These are phyloP conservation scores for Phytophthora foliorum DNA, from an alignment of 352 stramenopile genomes.

Conservation along the genomic window DNA sequence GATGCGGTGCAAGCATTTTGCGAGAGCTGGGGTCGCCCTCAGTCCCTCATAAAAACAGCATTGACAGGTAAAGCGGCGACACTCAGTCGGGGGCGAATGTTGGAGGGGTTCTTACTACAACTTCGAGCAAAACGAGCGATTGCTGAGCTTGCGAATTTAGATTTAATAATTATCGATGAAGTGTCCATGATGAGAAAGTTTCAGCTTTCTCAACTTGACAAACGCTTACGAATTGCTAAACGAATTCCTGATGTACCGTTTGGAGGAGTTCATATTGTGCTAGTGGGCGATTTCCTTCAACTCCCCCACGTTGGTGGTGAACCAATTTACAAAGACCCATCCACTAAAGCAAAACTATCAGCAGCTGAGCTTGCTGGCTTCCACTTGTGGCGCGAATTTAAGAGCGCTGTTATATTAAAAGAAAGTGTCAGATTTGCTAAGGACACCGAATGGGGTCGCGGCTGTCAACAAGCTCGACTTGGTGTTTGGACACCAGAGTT, in stretches of 20 bases:
- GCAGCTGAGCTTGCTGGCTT: constrained; percentile 1
- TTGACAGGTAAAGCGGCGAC: constrained; percentile 6
- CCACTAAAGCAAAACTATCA: neutral
- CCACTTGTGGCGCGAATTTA: constrained; percentile 9
- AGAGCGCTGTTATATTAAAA: constrained; percentile 2
- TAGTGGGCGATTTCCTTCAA: constrained; percentile 8
- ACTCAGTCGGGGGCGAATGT: neutral
- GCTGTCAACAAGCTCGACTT: constrained; percentile 12
- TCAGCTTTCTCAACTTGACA: constrained; percentile 12
- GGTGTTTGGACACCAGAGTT: constrained; percentile 32
- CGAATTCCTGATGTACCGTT: no score
- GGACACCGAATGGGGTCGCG: constrained; percentile 32
- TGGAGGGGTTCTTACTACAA: neutral
- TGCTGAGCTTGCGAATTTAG: neutral
- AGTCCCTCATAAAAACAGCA: no score
- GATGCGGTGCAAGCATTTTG: neutral
- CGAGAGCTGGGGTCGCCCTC: no score
- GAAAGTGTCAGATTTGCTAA: constrained; percentile 31
- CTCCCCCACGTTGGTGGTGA: constrained; percentile 5
- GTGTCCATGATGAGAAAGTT: constrained; percentile 8
- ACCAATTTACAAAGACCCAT: constrained; percentile 2
- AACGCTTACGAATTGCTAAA: neutral
- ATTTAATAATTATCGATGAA: constrained; percentile 5
- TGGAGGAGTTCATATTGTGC: no score
- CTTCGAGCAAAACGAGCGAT: neutral